Evolutionary conservation across 768 basidiomycete genomes (phyloP), one percentile per base, ranked within the genome.

Genomic region (Trametes maxima): DNA sequence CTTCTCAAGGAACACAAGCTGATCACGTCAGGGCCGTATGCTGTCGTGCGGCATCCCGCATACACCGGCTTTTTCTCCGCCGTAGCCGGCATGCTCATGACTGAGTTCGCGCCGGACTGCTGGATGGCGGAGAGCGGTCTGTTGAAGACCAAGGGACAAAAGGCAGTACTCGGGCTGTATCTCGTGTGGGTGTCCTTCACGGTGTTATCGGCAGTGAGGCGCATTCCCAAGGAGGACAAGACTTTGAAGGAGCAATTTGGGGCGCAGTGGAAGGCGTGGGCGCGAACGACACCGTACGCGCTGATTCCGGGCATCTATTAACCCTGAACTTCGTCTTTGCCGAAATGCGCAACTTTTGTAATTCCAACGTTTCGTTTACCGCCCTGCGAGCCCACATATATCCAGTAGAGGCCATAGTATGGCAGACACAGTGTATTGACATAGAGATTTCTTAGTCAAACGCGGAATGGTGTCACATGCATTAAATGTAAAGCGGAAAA

Each of bases 1-100:
- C 36, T 65, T 16, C 37, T 50, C 19, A 51, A 55, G 14, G 36
- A 61, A 21, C 68, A 67, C 59, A 63, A 56, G 53, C 50, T 66
- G n/a, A 47, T 68, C 52, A 66, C 57, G 17, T 28, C 16, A 13
- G 50, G 68, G 6, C 69, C 69, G n/a, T 70, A 70, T 54, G 52
- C 64, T 17, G 22, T 69, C 47, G 68, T 70, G 24, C 68, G 69
- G 22, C 69, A 70, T 42, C 68, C 69, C 7, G 47, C 62, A 21
- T 70, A 70, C 43, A 58, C 67, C 1, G 66, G 40, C 10, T 28
- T 56, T 1, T 1, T 53, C 25, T 24, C 46, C 5, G 43, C 55
- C 14, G 33, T 60, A 25, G 21, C 22, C 16, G 47, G 44, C 25
- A 21, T 65, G 17, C 46, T 56, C 39, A 16, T 57, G 16, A 36